Conservation (phyloP, 164 flowering plant species). For the Sedum album region DNA sequence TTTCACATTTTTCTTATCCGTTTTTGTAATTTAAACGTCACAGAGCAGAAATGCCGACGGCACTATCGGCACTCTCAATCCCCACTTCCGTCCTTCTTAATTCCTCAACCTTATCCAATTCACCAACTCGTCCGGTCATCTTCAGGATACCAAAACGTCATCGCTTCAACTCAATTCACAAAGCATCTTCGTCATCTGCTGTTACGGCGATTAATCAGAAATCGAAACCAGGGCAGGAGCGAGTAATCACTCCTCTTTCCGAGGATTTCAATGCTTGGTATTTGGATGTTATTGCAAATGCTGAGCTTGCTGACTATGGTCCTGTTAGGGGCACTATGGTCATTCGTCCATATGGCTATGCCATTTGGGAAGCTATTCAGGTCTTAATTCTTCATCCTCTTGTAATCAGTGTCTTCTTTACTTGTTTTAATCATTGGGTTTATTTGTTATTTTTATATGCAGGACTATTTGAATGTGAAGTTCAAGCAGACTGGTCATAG, state of each 20-base stretch:
- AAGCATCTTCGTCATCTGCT: conserved; percentile 15
- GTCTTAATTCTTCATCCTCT: conserved; percentile 19
- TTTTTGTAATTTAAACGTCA: too few species aligned
- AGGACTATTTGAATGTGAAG: conserved; percentile 93
- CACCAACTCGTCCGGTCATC: conserved; percentile 4
- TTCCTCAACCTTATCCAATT: conserved; percentile 2
- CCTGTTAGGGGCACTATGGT: conserved; percentile 98
- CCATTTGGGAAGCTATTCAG: conserved; percentile 98
- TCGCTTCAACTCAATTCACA: conserved; percentile 15
- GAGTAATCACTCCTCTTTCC: conserved; percentile 69
- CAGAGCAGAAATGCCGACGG: conserved; percentile 16
- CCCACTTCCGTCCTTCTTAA: conserved; percentile 19
- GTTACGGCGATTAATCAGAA: conserved; percentile 14
- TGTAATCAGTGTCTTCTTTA: not conserved
- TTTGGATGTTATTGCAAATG: conserved; percentile 66
- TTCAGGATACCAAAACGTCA: conserved; percentile 10
- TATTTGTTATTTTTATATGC: conserved; percentile 16
- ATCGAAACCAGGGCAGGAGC: conserved; percentile 28
- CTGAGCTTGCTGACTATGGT: conserved; percentile 94
- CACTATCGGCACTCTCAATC: conserved; percentile 23
- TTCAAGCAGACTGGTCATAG: conserved; percentile 98
- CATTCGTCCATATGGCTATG: conserved; percentile 93
- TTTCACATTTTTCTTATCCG: too few species aligned
- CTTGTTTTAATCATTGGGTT: not conserved
- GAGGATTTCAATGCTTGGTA: conserved; percentile 94